Evolutionary conservation across 352 stramenopile species (phyloP).

Genomic region (Pythium grandisporangium): DNA sequence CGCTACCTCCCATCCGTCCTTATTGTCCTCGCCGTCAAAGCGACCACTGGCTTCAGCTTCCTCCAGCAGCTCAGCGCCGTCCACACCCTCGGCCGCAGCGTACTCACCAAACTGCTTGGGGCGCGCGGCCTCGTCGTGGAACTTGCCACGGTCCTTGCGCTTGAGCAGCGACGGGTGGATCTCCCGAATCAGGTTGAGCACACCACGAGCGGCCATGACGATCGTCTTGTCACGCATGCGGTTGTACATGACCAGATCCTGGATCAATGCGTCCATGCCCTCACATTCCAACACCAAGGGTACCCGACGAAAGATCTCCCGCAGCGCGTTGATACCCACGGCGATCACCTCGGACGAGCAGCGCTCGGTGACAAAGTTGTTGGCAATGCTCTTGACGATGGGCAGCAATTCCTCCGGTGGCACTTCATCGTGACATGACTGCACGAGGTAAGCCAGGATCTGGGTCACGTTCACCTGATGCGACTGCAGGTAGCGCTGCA

Average conservation of each 20-base stretch:
- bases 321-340: slow-evolving; percentile 96
- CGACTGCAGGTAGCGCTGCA: slow-evolving; percentile 90
- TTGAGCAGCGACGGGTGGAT: slow-evolving; percentile 94
- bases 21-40: slow-evolving; percentile 76
- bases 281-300: slow-evolving; percentile 93
- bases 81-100: slow-evolving; percentile 88
- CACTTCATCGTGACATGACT: slow-evolving; percentile 96
- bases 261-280: slow-evolving; percentile 82
- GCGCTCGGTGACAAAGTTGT: slow-evolving; percentile 98
- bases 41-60: slow-evolving; percentile 61
- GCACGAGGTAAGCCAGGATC: slow-evolving; percentile 96
- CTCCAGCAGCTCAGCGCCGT: slow-evolving; percentile 93
- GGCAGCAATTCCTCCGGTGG: slow-evolving; percentile 95
- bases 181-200: slow-evolving; percentile 96
- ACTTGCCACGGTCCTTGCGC: slow-evolving; percentile 94
- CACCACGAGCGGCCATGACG: slow-evolving; percentile 92
- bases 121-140: slow-evolving; percentile 73
- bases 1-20: slow-evolving; percentile 77
- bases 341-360: slow-evolving; percentile 95
- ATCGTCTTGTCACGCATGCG: slow-evolving; percentile 95
- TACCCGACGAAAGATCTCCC: slow-evolving; percentile 92
- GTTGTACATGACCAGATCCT: slow-evolving; percentile 94
- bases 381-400: slow-evolving; percentile 95
- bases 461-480: slow-evolving; percentile 89
- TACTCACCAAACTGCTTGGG: slow-evolving; percentile 89